Percentiles rank a stretch among this genome's conserved stretches.
These are phyloP conservation scores for Apiospora koreana DNA, from an alignment of 2,329 filamentous ascomycete species.

Conservation along the genomic window DNA sequence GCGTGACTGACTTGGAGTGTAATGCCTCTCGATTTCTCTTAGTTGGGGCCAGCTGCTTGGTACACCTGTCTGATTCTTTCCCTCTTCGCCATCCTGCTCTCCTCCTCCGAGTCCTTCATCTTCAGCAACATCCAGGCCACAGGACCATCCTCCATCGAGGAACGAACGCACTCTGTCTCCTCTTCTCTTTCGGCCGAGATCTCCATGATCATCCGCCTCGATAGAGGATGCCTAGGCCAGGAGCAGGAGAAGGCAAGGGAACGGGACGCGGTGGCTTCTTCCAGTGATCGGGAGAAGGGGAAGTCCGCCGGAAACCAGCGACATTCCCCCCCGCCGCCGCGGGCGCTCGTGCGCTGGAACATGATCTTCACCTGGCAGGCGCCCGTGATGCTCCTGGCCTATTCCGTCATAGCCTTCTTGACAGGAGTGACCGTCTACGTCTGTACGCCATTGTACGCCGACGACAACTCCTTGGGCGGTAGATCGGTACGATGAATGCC, in stretches of 20 bases:
- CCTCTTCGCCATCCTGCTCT: constrained; percentile 28
- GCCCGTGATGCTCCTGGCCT: constrained; percentile 30
- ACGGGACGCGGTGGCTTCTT: no score
- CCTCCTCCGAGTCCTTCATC: constrained; percentile 29
- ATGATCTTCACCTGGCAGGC: constrained; percentile 33
- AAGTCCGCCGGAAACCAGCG: neutral
- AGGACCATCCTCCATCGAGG: neutral
- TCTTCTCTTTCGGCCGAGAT: neutral
- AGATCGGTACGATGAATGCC: constrained; percentile 25
- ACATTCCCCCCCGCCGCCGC: neutral
- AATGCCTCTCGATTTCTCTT: no score
- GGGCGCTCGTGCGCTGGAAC: constrained; percentile 27
- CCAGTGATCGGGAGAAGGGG: constrained; percentile 14
- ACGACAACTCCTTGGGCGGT: constrained; percentile 17
- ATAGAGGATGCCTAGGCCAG: no score
- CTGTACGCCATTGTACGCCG: constrained; percentile 25
- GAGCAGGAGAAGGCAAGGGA: no score
- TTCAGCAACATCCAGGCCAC: constrained; percentile 22
- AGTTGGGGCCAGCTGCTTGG: constrained; percentile 21
- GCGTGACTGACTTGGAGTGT: no score
- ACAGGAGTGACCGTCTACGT: constrained; percentile 25
- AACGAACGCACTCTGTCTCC: neutral
- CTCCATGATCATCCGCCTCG: constrained; percentile 22
- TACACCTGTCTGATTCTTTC: constrained; percentile 28
- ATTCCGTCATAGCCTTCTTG: constrained; percentile 26